phyloP scores from a whole-genome alignment of 2,329 filamentous ascomycete genomes.

The Fusarium virguliforme region DNA sequence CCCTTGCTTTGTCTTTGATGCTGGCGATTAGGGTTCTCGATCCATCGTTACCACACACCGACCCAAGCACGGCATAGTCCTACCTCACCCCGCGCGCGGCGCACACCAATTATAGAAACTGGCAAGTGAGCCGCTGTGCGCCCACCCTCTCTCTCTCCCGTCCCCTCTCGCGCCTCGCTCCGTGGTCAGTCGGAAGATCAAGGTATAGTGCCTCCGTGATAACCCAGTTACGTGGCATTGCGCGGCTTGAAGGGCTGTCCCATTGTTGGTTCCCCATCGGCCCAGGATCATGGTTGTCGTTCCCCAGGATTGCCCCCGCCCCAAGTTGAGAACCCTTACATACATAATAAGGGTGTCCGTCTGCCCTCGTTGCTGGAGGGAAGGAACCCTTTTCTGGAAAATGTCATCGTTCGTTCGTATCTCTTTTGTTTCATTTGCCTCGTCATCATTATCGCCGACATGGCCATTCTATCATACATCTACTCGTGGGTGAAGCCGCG shows the following conservation, averaged over 20 bases:
- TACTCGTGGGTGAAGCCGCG: slow-evolving; percentile 47
- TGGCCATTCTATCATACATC: slow-evolving; percentile 47
- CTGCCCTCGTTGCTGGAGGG: slow-evolving; percentile 18
- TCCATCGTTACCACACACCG: slow-evolving; percentile 4
- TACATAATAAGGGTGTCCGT: slow-evolving; percentile 22
- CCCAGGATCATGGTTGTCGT: slow-evolving; percentile 41
- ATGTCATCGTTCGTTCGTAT: neutral
- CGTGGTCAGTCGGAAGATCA: slow-evolving; percentile 24
- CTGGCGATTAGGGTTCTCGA: slow-evolving; percentile 6
- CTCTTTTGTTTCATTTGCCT: slow-evolving; percentile 17
- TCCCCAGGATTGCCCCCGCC: slow-evolving; percentile 34
- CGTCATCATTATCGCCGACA: slow-evolving; percentile 16
- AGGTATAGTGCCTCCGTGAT: slow-evolving; percentile 31
- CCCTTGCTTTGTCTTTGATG: slow-evolving; percentile 11
- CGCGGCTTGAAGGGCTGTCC: slow-evolving; percentile 40
- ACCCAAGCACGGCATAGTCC: neutral
- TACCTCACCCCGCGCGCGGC: too few relatives aligned
- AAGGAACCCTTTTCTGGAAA: neutral
- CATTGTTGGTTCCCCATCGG: slow-evolving; percentile 27
- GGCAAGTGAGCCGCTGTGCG: slow-evolving; percentile 27
- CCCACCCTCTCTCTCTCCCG: slow-evolving; percentile 20
- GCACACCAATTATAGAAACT: slow-evolving; percentile 47
- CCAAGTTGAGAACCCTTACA: neutral
- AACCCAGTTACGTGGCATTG: slow-evolving; percentile 45
- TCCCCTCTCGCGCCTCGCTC: neutral